Conservation (phyloP, 2,329 filamentous ascomycete species). For the Trichoderma polysporum region DNA sequence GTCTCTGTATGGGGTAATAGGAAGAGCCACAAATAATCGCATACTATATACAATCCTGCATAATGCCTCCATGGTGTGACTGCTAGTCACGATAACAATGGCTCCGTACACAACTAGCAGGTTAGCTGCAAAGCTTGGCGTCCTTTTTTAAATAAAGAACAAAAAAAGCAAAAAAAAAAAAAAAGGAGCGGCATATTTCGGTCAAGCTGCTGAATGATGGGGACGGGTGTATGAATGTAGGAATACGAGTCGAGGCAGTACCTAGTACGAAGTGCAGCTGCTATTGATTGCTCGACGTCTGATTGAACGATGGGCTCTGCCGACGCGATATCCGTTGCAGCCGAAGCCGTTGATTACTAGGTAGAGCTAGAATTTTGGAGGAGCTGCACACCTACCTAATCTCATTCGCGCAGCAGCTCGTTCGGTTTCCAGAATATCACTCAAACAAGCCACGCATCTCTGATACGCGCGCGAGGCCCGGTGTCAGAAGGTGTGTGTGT, state of each 20-base stretch:
- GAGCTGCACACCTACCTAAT: conserved; percentile 3
- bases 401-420: neutral
- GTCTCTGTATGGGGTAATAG: conserved; percentile 8
- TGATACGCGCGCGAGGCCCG: conserved; percentile 8
- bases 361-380: conserved; percentile 1
- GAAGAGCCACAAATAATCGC: conserved; percentile 1
- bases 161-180: neutral
- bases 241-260: neutral
- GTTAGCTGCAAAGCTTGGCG: neutral
- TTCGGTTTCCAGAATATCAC: conserved; percentile 19
- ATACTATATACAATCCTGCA: neutral
- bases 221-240: neutral
- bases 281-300: neutral
- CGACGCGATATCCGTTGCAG: conserved; percentile 17
- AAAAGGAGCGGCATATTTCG: conserved; percentile 3
- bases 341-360: conserved; percentile 12
- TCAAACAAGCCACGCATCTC: conserved; percentile 13
- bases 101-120: neutral
- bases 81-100: neutral
- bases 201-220: conserved; percentile 1
- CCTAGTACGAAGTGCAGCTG: neutral
- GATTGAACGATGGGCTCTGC: neutral
- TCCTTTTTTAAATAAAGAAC: neutral
- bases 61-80: conserved; percentile 9
- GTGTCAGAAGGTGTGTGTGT: conserved; percentile 2